These are phyloP conservation scores for Seiridium cupressi DNA, from an alignment of 2,329 filamentous ascomycete genomes.

Conservation along the genomic window DNA sequence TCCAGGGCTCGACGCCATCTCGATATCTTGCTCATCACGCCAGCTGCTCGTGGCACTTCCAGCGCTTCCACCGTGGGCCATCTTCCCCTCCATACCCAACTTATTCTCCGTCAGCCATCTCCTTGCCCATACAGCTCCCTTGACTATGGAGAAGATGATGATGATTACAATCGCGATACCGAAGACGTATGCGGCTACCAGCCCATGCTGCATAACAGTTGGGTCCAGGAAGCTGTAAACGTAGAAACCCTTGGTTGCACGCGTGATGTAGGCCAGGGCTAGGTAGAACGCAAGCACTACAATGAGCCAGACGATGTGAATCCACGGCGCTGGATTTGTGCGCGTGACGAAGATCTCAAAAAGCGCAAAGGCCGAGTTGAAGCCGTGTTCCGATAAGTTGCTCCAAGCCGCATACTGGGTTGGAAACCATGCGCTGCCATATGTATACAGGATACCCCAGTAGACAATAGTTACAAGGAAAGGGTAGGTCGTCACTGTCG, in stretches of 20 bases:
- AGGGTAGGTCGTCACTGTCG: conserved; percentile 61
- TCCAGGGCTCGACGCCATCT: not conserved
- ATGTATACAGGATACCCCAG: conserved; percentile 66
- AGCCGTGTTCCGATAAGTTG: conserved; percentile 70
- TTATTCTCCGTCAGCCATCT: conserved; percentile 32
- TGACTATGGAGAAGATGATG: conserved; percentile 41
- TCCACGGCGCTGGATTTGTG: conserved; percentile 54
- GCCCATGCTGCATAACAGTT: conserved; percentile 42
- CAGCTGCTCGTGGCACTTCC: not conserved
- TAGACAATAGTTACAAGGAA: conserved; percentile 70
- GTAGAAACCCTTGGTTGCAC: conserved; percentile 69
- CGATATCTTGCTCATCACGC: conserved; percentile 5
- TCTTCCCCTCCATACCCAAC: conserved; percentile 21
- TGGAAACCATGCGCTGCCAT: conserved; percentile 60
- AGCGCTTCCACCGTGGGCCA: conserved; percentile 11
- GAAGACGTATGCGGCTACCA: conserved; percentile 61
- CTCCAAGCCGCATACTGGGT: conserved; percentile 55
- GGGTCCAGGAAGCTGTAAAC: conserved; percentile 78
- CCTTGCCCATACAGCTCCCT: conserved; percentile 39
- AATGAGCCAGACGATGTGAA: conserved; percentile 67
- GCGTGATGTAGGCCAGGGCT: conserved; percentile 70
- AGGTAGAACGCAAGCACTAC: conserved; percentile 72
- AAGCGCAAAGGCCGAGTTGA: conserved; percentile 74
- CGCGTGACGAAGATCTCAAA: conserved; percentile 71
- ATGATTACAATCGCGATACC: conserved; percentile 42